Conservation (phyloP, 1,139 yeast species). For the Pichia sp. region DNA sequence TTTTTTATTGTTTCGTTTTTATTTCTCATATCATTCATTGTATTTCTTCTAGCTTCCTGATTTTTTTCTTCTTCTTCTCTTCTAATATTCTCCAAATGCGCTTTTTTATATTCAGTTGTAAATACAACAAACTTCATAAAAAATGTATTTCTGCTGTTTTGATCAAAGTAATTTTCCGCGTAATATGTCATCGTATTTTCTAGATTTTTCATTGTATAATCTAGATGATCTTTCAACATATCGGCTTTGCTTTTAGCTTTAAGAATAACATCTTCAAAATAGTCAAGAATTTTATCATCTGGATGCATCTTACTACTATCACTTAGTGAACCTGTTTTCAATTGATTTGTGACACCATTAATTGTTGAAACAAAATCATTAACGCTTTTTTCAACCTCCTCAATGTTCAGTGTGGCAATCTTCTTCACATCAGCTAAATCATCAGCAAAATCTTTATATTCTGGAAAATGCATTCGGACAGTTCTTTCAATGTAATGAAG, state of each 20-base stretch:
- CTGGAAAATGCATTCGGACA: slow-evolving; percentile 72
- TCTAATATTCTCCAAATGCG: slow-evolving; percentile 66
- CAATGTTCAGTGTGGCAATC: slow-evolving; percentile 66
- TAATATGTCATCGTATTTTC: slow-evolving; percentile 64
- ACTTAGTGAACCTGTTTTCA: slow-evolving; percentile 69
- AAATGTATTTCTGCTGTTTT: slow-evolving; percentile 54
- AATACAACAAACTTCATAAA: slow-evolving; percentile 70
- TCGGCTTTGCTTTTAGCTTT: slow-evolving; percentile 60
- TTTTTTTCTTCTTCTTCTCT: slow-evolving; percentile 63
- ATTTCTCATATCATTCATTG: slow-evolving; percentile 39
- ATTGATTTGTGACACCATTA: slow-evolving; percentile 47
- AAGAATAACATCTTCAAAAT: slow-evolving; percentile 44
- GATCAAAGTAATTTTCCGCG: slow-evolving; percentile 72
- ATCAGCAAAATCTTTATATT: slow-evolving; percentile 66
- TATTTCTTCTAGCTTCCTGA: slow-evolving; percentile 56
- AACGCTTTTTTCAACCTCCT: slow-evolving; percentile 70
- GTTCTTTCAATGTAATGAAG: slow-evolving; percentile 82
- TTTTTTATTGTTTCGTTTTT: slow-evolving; percentile 26
- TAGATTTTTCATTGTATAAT: slow-evolving; percentile 48
- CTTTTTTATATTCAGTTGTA: slow-evolving; percentile 66
- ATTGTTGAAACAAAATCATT: slow-evolving; percentile 52
- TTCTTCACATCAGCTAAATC: slow-evolving; percentile 61
- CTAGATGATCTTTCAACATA: slow-evolving; percentile 50
- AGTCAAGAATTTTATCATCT: slow-evolving; percentile 54
- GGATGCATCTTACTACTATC: slow-evolving; percentile 68